These are phyloP conservation scores for Angophora floribunda DNA, from an alignment of 345 rosid species.

Conservation along the genomic window DNA sequence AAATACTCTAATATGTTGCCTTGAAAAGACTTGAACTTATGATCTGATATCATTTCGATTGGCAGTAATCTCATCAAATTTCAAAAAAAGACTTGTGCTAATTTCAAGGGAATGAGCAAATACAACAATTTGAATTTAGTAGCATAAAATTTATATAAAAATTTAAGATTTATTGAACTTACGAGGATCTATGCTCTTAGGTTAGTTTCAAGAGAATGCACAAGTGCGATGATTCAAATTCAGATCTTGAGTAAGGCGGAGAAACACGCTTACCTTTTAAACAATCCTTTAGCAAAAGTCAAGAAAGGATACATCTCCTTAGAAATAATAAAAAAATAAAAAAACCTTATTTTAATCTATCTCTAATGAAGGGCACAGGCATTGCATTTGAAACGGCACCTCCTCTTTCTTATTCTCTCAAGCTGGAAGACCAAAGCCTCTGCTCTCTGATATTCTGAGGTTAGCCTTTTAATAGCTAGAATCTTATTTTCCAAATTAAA, in stretches of 20 bases:
- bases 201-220: neutral
- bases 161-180: neutral
- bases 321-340: no score
- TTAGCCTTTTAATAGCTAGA: neutral
- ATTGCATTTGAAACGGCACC: no score
- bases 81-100: no score
- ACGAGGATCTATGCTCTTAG: neutral
- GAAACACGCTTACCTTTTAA: neutral
- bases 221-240: fast-evolving
- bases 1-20: no score
- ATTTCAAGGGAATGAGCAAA: neutral
- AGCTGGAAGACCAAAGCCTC: neutral
- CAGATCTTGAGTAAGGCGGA: neutral
- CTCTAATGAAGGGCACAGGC: no score
- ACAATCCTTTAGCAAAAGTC: neutral
- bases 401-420: no score
- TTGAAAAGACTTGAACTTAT: no score
- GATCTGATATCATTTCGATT: no score
- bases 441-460: neutral
- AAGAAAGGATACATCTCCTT: neutral
- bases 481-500: neutral
- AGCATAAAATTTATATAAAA: neutral
- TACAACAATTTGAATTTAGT: fast-evolving
- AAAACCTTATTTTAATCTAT: no score
- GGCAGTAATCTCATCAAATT: fast-evolving